Percentiles rank a stretch among this genome's conserved stretches.
phyloP scores from a whole-genome alignment of 2,329 filamentous ascomycete species.

The Pseudofabraea citricarpa region DNA sequence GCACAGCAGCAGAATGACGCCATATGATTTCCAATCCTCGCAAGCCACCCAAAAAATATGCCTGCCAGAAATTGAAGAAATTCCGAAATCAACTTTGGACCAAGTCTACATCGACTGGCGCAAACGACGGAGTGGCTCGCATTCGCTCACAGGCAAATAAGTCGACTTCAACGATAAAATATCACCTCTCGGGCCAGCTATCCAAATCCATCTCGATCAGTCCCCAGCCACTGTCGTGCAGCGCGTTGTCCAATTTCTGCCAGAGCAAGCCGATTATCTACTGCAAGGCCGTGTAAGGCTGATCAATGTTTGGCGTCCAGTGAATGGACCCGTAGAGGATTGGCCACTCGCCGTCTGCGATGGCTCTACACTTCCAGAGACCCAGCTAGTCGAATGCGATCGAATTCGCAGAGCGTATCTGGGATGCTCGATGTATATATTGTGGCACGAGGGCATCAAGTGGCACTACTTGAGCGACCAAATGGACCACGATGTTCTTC shows the following conservation, averaged over 20 bases:
- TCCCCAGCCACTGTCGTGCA: constrained; percentile 37
- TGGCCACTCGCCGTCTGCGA: background rate
- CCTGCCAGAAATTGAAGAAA: too few relatives aligned
- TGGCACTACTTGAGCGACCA: background rate
- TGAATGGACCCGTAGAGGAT: background rate
- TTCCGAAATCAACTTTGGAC: too few relatives aligned
- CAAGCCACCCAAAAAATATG: too few relatives aligned
- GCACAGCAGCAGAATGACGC: too few relatives aligned
- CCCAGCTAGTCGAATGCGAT: background rate
- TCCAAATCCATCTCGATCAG: constrained; percentile 52
- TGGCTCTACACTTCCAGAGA: background rate
- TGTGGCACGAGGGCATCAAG: background rate
- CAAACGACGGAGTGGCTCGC: too few relatives aligned
- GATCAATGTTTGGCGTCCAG: background rate
- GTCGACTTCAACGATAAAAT: too few relatives aligned
- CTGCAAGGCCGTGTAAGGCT: too few relatives aligned
- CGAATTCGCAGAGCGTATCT: background rate
- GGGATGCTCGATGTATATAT: background rate
- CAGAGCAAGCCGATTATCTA: too few relatives aligned
- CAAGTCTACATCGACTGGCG: too few relatives aligned
- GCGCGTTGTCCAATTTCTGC: constrained; percentile 38
- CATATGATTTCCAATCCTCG: too few relatives aligned
- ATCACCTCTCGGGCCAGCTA: constrained; percentile 40
- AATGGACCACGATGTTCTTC: background rate
- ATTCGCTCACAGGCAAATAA: too few relatives aligned